A percentile compares a stretch with the other conserved stretches of the same genome.
These are phyloP conservation scores for Toxoplasma gondii DNA, from an alignment of 169 alveolate species.

Conservation along the genomic window DNA sequence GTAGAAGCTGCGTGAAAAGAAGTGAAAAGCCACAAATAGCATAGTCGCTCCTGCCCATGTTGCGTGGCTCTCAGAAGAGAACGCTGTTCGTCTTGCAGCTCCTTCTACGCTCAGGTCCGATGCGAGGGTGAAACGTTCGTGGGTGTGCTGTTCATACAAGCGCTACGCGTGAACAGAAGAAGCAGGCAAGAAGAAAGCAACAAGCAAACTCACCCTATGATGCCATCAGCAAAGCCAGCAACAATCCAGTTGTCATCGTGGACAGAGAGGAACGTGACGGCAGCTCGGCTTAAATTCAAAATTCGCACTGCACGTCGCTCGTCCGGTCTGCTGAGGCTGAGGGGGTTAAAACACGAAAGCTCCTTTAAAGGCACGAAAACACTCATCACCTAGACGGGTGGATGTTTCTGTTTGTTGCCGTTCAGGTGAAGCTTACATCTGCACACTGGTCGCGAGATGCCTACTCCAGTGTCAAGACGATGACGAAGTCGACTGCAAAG, in stretches of 20 bases:
- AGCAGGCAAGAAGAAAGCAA: background rate
- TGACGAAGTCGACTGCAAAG: no score
- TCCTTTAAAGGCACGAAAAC: background rate
- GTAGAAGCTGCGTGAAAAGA: slow-evolving; percentile 74
- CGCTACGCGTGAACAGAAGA: background rate
- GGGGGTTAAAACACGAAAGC: background rate
- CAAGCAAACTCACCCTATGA: slow-evolving; percentile 73
- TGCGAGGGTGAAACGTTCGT: no score
- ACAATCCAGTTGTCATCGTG: slow-evolving; percentile 83
- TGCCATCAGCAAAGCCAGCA: slow-evolving; percentile 90
- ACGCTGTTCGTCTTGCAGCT: no score
- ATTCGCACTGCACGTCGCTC: slow-evolving; percentile 88
- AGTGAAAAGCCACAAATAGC: background rate
- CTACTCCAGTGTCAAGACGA: no score
- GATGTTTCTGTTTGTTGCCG: no score
- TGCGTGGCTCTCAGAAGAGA: no score
- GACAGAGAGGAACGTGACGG: slow-evolving; percentile 81
- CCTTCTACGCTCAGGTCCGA: no score
- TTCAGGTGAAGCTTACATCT: no score
- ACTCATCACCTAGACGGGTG: background rate
- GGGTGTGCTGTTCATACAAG: background rate
- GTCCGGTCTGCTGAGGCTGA: slow-evolving; percentile 83
- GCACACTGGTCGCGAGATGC: no score
- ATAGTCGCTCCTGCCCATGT: background rate
- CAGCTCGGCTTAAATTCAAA: slow-evolving; percentile 80